Base-by-base conservation (phyloP, 345 rosid genomes). In the Arabis hirsuta region DNA sequence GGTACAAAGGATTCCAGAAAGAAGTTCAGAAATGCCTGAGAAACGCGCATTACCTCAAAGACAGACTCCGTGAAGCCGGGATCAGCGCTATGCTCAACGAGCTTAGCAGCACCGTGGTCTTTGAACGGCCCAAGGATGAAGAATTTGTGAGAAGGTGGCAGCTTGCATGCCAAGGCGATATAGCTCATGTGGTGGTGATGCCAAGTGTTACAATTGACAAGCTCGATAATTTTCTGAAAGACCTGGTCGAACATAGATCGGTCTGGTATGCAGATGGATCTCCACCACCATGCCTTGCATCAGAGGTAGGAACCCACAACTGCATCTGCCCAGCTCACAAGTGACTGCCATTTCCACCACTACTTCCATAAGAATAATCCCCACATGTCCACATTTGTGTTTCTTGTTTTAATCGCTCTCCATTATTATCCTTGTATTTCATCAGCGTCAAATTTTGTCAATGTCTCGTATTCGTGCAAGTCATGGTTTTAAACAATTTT, bases 131-230 rank as follows among this genome's bases (percentile, higher is more conserved):
- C 1, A 65, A 60, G 1, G 99, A 95, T 42, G 97, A 95, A 78
- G 93, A 89, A 51, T 91, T 95, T 63, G 87, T 88, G 11, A 92
- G 99, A 20, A 76, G 87, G 74, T 95, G 99, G 97, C 97, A 95
- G 78, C 91, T 95, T 3, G 97, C 96, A 69, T 95, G 97, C 77
- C 86, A 91, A 74, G 91, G 97, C 7, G 83, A 80, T 71, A 91
- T 85, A 14, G 90, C 98, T 38, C 98, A 94, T 43, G 90, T 88
- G 2, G 97, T 94, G 76, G 99, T 94, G 66, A 94, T 94, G 97
- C 99, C 99, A 6, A 94, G 66, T 58, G 91, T 91, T 42, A 82
- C 84, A 22, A 70, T 91, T 12, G 89, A 89, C n/a, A 91, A 91
- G 83, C 87, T 95, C 55, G 91, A 95, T 41, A 55, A 48, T 77